phyloP scores from a whole-genome alignment of 192 early-diverging fungal genomes.

The Coemansia sp. region DNA sequence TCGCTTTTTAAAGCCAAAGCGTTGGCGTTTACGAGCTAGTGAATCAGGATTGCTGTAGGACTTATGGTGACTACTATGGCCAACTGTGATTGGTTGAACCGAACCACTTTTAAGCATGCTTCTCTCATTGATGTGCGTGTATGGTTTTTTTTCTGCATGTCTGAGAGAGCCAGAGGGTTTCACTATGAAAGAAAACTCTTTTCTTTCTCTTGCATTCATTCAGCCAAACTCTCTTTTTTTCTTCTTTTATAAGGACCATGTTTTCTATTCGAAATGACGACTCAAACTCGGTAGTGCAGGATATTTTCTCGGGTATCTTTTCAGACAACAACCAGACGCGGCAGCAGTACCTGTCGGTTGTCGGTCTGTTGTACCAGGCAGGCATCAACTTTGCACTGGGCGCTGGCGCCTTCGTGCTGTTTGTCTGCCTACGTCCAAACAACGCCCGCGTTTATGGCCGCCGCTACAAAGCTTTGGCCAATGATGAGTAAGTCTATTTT shows the following conservation, averaged over 20 bases:
- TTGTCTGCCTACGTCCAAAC: conserved; percentile 58
- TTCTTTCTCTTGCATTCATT: background rate
- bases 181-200: too few species aligned
- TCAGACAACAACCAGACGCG: conserved; percentile 42
- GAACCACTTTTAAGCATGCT: too few species aligned
- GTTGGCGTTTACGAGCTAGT: too few species aligned
- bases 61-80: too few species aligned
- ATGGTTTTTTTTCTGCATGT: too few species aligned
- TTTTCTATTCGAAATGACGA: conserved; percentile 6
- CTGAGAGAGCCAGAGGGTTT: too few species aligned
- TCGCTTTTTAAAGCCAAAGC: too few species aligned
- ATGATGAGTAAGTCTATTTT: conserved; percentile 39
- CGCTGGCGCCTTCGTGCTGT: conserved; percentile 55
- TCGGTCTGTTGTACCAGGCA: conserved; percentile 60
- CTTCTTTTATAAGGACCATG: conserved; percentile 1
- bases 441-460: conserved; percentile 56
- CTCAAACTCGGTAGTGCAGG: conserved; percentile 27
- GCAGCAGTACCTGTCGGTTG: conserved; percentile 49
- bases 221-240: background rate
- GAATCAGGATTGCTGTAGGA: background rate
- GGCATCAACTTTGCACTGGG: conserved; percentile 61
- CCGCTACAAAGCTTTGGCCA: conserved; percentile 51
- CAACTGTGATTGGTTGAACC: too few species aligned
- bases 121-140: too few species aligned
- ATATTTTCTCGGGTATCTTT: conserved; percentile 49